A percentile compares a stretch with the other conserved stretches of the same genome.
phyloP scores from a whole-genome alignment of 2,329 filamentous ascomycete species.

The Penicillium sp. region DNA sequence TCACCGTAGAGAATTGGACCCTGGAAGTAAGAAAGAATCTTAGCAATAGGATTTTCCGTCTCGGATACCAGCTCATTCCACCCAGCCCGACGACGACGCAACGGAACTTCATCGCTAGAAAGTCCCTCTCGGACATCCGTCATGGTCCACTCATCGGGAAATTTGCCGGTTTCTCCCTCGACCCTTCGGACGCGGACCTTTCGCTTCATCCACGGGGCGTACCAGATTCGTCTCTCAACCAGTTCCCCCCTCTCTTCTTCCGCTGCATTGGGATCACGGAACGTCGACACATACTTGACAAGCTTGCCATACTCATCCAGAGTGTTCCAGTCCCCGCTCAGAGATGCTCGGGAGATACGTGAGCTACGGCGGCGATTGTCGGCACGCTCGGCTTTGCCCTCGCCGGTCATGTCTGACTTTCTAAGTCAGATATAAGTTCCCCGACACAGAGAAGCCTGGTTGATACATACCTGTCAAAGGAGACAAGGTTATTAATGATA shows the following conservation, averaged over 20 bases:
- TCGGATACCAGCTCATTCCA: slow-evolving; percentile 75
- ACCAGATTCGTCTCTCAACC: slow-evolving; percentile 56
- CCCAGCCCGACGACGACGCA: slow-evolving; percentile 61
- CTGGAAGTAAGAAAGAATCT: slow-evolving; percentile 71
- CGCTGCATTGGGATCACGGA: slow-evolving; percentile 53
- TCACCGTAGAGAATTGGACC: slow-evolving; percentile 50
- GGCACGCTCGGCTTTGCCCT: slow-evolving; percentile 15
- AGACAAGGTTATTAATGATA: background rate
- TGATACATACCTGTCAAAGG: background rate
- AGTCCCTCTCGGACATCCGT: slow-evolving; percentile 68
- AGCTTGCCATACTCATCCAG: slow-evolving; percentile 65
- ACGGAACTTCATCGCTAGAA: slow-evolving; percentile 55
- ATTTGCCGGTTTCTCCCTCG: slow-evolving; percentile 33
- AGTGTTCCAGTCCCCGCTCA: slow-evolving; percentile 32
- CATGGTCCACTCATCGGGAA: slow-evolving; percentile 66
- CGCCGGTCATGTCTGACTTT: slow-evolving; percentile 21
- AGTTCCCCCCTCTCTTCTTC: slow-evolving; percentile 42
- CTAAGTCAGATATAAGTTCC: background rate
- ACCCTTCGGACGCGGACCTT: slow-evolving; percentile 28
- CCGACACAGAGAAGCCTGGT: fast-evolving
- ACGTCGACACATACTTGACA: slow-evolving; percentile 65
- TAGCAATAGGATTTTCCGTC: slow-evolving; percentile 71
- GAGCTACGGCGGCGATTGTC: slow-evolving; percentile 30
- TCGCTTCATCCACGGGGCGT: slow-evolving; percentile 55
- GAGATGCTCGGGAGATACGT: slow-evolving; percentile 36